These are phyloP conservation scores for Helianthus tuberosus DNA, from an alignment of 129 eudicot species.

Conservation along the genomic window DNA sequence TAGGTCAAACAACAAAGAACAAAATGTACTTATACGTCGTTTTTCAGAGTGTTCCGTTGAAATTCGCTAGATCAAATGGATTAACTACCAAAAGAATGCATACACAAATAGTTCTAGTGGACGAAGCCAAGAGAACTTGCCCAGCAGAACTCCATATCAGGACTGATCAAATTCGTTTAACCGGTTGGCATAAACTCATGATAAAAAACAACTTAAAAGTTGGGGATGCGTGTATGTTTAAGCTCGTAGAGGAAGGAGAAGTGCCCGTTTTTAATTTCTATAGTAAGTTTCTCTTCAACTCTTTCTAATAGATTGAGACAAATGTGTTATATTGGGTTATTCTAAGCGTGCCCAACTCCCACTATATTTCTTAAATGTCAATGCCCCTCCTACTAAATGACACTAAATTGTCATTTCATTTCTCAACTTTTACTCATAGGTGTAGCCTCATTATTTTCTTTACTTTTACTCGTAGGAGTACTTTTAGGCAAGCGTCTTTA, in stretches of 20 bases:
- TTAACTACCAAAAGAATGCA: background rate
- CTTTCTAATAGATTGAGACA: background rate
- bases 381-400: too few species aligned
- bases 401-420: too few species aligned
- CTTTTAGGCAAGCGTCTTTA: too few species aligned
- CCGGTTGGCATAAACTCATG: constrained; percentile 9
- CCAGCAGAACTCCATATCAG: background rate
- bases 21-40: background rate
- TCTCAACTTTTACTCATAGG: too few species aligned
- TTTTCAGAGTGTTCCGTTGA: constrained; percentile 20
- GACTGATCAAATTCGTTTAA: background rate
- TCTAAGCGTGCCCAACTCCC: background rate
- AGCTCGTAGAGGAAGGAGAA: constrained; percentile 14
- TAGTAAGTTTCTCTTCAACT: constrained; percentile 14
- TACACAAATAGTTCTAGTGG: constrained; percentile 11
- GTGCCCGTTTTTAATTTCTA: constrained; percentile 13
- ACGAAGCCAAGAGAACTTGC: constrained; percentile 20
- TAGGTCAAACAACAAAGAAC: background rate
- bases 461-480: too few species aligned
- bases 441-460: too few species aligned
- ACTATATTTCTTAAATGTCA: too few species aligned
- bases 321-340: background rate
- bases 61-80: constrained; percentile 30
- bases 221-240: constrained; percentile 19
- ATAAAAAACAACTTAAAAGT: background rate